Base-by-base conservation (phyloP, 352 stramenopile genomes). In the Sclerospora graminicola region DNA sequence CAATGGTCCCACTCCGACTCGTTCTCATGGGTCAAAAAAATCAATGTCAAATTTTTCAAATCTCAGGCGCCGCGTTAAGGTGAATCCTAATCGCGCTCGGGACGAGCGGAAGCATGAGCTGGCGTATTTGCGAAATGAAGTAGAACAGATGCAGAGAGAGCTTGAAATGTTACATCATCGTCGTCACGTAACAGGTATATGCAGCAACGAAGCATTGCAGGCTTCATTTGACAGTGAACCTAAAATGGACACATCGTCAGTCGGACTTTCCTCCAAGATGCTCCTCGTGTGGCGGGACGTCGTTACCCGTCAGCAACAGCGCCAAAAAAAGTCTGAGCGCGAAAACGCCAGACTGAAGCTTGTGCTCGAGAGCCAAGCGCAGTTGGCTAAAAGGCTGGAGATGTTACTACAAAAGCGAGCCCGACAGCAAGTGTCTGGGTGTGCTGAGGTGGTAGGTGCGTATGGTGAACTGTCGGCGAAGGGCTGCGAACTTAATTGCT, bases 331-430 rank as follows among this genome's bases (percentile, higher is more conserved):
- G 14, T 56, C 62, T 9, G 62, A 77, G 47, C 59, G 61, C 3
- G 68, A 81, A 50, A 79, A 79, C 47, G 61, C 63, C 11, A 65
- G 58, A 11, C 55, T 80, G 5, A 71, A 70, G 9, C 34, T 69
- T 11, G 48, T 71, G 15, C 49, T 81, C 13, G 62, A 75, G 28
- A 57, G 66, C n/a, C 69, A 79, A 21, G 56, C 76, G 33, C 66
- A 70, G 33, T 41, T 77, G 32, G 69, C 69, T 2, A 63, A 62
- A 19, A 69, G 55, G 7, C 63, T 82, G 44, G 57, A 75, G 52
- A 65, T 54, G 31, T 40, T 79, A 32, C 45, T 82, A 14, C 55
- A 65, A 16, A 75, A 76, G 38, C 57, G 63, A 38, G 35, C 57
- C 36, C 48, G 53, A 4, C 53, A 62, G 38, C 54, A 63, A 16